Evolutionary conservation across 139 green algal species (phyloP).

Genomic region (Chlorella ohadii): DNA sequence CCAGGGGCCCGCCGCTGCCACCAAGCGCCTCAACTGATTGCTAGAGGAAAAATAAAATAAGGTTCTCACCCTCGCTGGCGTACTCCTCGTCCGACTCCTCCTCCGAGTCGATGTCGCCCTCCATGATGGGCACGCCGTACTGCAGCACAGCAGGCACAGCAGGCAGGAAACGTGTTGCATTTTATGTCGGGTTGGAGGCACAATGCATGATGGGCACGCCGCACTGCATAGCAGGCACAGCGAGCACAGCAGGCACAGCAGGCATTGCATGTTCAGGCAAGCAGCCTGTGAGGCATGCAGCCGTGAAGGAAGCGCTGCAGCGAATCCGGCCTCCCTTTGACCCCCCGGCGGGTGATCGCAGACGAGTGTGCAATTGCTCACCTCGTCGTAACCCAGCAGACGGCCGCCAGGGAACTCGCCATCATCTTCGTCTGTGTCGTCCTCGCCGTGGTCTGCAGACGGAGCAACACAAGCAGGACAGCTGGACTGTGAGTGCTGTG

Average conservation of each 20-base stretch:
- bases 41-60: too few species aligned
- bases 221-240: conserved; percentile 3
- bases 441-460: conserved; percentile 10
- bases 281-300: too few species aligned
- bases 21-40: too few species aligned
- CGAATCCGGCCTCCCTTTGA: too few species aligned
- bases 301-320: too few species aligned
- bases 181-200: too few species aligned
- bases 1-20: too few species aligned
- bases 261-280: too few species aligned
- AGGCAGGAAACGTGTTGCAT: too few species aligned
- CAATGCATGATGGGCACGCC: conserved; percentile 42
- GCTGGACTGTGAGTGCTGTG: background rate
- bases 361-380: too few species aligned
- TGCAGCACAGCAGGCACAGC: conserved; percentile 10
- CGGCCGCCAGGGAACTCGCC: background rate
- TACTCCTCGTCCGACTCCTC: conserved; percentile 35
- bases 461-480: background rate
- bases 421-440: conserved; percentile 28
- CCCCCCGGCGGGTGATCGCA: too few species aligned
- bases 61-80: conserved; percentile 16
- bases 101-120: conserved; percentile 41
- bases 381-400: conserved; percentile 30
- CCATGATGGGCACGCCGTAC: conserved; percentile 38
- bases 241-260: too few species aligned